These are phyloP conservation scores for Epicoccum sorghinum DNA, from an alignment of 2,329 filamentous ascomycete genomes.

Conservation along the genomic window DNA sequence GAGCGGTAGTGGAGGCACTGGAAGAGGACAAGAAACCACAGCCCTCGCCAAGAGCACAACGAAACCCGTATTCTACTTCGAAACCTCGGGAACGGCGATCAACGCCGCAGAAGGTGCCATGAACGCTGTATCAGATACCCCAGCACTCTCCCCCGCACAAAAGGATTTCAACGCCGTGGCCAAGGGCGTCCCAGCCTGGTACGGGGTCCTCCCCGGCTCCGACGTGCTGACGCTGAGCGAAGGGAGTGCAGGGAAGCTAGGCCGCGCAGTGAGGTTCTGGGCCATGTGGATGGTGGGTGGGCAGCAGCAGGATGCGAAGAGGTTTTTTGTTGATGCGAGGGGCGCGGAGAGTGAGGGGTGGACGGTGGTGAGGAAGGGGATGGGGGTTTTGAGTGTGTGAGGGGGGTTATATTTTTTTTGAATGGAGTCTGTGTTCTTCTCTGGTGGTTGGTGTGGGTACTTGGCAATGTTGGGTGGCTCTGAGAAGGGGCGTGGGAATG, in stretches of 20 bases:
- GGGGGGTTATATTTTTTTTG: no score
- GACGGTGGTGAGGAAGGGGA: neutral
- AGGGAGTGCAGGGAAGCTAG: conserved; percentile 1
- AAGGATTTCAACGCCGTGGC: neutral
- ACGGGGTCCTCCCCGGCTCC: neutral
- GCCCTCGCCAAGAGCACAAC: neutral
- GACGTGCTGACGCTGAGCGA: neutral
- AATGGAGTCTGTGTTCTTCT: no score
- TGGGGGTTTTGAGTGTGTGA: neutral
- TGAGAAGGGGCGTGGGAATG: no score
- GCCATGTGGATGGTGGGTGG: conserved; percentile 1
- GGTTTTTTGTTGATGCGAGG: neutral
- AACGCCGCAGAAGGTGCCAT: no score
- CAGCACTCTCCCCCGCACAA: no score
- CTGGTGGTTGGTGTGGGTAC: no score
- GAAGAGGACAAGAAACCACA: neutral
- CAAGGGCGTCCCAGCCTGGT: neutral
- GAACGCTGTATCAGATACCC: no score
- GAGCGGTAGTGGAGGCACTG: neutral
- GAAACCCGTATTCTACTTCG: neutral
- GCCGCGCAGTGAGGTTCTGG: conserved; percentile 1
- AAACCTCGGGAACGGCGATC: no score
- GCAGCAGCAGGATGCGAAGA: neutral
- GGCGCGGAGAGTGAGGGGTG: conserved; percentile 1
- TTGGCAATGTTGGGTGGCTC: no score